A percentile compares a stretch with the other conserved stretches of the same genome.
Evolutionary conservation across 2,329 filamentous ascomycete genomes (phyloP).

Genomic region (Cryphonectria nitschkei): DNA sequence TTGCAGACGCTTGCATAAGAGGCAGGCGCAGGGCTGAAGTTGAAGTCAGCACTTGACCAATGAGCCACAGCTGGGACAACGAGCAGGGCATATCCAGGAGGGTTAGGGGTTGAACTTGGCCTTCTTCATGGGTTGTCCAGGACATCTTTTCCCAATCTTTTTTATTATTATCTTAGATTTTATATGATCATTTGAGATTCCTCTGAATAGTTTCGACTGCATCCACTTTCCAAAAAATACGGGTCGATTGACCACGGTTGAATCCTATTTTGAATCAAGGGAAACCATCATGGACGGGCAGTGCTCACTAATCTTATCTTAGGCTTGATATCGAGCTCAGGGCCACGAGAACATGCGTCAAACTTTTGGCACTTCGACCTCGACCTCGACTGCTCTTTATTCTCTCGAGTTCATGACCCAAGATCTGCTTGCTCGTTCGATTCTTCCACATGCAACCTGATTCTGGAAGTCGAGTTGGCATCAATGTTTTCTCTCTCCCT

Average conservation of each 20-base stretch:
- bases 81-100: not conserved
- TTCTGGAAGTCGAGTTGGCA: not conserved
- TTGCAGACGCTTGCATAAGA: not conserved
- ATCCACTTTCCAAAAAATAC: not conserved
- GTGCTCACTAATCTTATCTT: slow-evolving; percentile 6
- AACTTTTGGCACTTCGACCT: not conserved
- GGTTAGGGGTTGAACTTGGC: not conserved
- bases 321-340: not conserved
- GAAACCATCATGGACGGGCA: not conserved
- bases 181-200: not conserved
- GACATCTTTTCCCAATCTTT: not conserved
- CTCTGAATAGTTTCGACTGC: not conserved
- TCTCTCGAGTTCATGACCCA: no score
- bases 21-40: slow-evolving; percentile 1
- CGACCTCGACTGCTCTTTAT: not conserved
- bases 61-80: not conserved
- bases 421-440: not conserved
- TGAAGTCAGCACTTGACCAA: not conserved
- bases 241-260: not conserved
- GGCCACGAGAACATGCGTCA: not conserved
- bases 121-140: not conserved
- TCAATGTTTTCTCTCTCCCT: slow-evolving; percentile 19
- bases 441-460: not conserved
- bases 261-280: not conserved
- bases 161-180: not conserved